These are phyloP conservation scores for Pelargonium nanum DNA, from an alignment of 345 rosid species.

Conservation along the genomic window DNA sequence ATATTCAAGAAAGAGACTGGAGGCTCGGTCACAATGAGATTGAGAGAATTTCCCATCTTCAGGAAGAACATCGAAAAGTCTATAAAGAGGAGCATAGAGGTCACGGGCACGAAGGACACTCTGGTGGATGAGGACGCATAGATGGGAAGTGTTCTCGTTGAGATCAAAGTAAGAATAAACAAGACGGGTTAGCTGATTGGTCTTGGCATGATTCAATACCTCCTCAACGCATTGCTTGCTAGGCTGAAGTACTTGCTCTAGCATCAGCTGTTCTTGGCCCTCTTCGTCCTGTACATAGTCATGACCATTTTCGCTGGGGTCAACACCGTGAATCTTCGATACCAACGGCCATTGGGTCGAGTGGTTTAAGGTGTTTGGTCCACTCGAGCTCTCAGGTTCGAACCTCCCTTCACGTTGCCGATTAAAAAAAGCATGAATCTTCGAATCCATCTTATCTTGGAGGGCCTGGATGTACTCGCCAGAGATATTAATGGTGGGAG, in stretches of 20 bases:
- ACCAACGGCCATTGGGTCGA: too few species aligned
- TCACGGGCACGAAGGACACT: slow-evolving; percentile 36
- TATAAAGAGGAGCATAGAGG: slow-evolving; percentile 40
- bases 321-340: slow-evolving; percentile 25
- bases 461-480: slow-evolving; percentile 39
- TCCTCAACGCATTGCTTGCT: slow-evolving; percentile 40
- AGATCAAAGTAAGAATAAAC: slow-evolving; percentile 49
- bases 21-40: slow-evolving; percentile 36
- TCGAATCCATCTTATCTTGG: slow-evolving; percentile 48
- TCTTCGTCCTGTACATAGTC: slow-evolving; percentile 8
- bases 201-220: slow-evolving; percentile 34
- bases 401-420: too few species aligned
- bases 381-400: too few species aligned
- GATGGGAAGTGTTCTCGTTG: slow-evolving; percentile 44
- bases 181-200: slow-evolving; percentile 36
- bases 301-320: slow-evolving; percentile 13
- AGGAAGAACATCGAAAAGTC: slow-evolving; percentile 48
- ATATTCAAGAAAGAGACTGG: slow-evolving; percentile 36
- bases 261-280: slow-evolving; percentile 19
- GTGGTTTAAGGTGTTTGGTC: too few species aligned
- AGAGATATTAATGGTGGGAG: slow-evolving; percentile 40
- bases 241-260: slow-evolving; percentile 46
- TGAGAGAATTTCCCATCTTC: slow-evolving; percentile 29
- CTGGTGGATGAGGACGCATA: slow-evolving; percentile 47
- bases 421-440: too few species aligned